Base-by-base conservation (phyloP, 805 yeast species). In the Lipomyces yamadae region DNA sequence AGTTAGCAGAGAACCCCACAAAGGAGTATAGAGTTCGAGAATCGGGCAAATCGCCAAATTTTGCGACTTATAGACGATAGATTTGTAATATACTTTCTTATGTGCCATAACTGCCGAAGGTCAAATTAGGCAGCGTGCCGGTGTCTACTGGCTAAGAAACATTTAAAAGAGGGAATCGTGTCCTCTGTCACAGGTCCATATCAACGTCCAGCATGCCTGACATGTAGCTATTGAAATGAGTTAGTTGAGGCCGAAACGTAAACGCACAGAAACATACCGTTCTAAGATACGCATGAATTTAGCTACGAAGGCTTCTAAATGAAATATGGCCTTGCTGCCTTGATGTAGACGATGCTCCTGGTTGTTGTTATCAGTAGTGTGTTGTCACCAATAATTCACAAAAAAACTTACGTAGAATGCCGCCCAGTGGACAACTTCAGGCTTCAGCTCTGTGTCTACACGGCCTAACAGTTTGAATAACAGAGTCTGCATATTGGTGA, bases 221-320 rank as follows among this genome's bases (percentile, higher is more conserved):
- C 48, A 42, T 42, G n/a, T 42, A 42, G 8, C 48, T 42, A 24
- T 42, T 42, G 18, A 5, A n/a, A 42, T 15, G 15, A 15, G 18
- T 24, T 15, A 42, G 48, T 42, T 42, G 48, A 42, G 8, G 11
- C 30, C 15, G 34, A 52, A 29, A 52, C 55, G 6, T 30, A 48
- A 3, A 56, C 18, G 39, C 13, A 52, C 6, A 29, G 24, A 18
- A 30, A 65, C 59, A 39, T 54, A 71, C 63, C 54, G 69, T 33
- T 89, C 95, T 60, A 90, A 76, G 7, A 83, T 83, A 54, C 91
- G 90, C 98, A 95, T 94, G 1, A 87, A 86, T 75, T 85, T 88
- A 0, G 98, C 97, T 24, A 91, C 85, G 75, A 92, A 95, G 1
- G 98, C 99, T 80, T 95, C 99, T 63, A 95, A 79, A 78, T 95